Evolutionary conservation across 2,329 filamentous ascomycete genomes (phyloP).

Genomic region (Aspergillus amoenus): DNA sequence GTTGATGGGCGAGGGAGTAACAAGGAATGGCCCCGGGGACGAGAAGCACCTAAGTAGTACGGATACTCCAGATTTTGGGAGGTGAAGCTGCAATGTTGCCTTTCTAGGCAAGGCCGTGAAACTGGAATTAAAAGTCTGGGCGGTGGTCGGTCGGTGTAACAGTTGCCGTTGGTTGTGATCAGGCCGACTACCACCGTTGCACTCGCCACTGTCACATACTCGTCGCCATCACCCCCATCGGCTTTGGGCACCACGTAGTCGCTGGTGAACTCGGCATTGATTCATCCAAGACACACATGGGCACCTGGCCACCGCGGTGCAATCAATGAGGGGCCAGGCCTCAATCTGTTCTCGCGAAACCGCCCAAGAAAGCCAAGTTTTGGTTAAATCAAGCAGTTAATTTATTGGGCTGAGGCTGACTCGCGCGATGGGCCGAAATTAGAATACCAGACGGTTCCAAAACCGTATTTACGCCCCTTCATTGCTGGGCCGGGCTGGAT

Average conservation of each 20-base stretch:
- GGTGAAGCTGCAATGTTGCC: neutral
- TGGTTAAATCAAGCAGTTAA: neutral
- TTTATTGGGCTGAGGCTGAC: constrained; percentile 2
- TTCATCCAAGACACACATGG: neutral
- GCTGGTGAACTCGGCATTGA: neutral
- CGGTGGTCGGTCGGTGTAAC: constrained; percentile 19
- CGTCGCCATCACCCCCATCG: neutral
- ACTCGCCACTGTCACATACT: constrained; percentile 10
- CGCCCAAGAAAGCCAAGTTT: constrained; percentile 8
- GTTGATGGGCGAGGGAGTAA: neutral
- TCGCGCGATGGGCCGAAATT: neutral
- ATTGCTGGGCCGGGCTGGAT: neutral
- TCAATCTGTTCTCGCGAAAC: neutral
- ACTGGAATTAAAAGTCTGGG: neutral
- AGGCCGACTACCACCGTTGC: constrained; percentile 26
- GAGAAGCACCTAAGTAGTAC: no score
- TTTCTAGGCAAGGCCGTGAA: no score
- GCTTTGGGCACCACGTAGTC: no score
- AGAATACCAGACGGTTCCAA: neutral
- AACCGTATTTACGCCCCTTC: constrained; percentile 8
- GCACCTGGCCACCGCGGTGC: neutral
- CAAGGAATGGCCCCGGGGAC: neutral
- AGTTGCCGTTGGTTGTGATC: constrained; percentile 19
- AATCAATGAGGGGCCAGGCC: neutral
- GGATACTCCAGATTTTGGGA: no score